Evolutionary conservation across 768 basidiomycete genomes (phyloP), one percentile per base, ranked within the genome.

Genomic region (Porphyrellus cyaneotinctus): DNA sequence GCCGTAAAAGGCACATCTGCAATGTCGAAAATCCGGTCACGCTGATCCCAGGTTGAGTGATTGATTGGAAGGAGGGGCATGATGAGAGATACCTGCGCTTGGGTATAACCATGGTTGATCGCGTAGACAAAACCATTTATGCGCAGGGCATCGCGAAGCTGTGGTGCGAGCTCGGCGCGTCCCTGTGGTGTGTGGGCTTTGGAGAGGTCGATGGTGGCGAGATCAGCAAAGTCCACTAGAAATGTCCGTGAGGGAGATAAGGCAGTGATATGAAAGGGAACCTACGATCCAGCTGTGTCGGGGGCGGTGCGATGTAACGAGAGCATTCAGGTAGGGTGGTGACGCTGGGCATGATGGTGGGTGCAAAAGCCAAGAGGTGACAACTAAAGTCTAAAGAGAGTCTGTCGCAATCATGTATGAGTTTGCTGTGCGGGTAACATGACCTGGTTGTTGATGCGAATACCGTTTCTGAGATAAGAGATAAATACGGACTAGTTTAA

Each of bases 141-240:
- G 44, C 63, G 65, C 68, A 83, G 74, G 15, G 81, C 80, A 44
- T 78, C 71, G 10, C 72, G 64, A 9, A 78, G 72, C 55, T 78
- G 70, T 7, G 61, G 44, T 1, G 75, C 74, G 2, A 83, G 69
- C 28, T 64, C 67, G 0, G 63, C 59, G 2, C 76, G 72, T 7
- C 73, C 79, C 54, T 79, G 72, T 1, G 65, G 61, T 6, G 74
- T 76, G 8, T 52, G 43, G 0, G 67, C 72, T 36, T 74, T 69
- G 2, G 80, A 72, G 14, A 84, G 60, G 56, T 84, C 80, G 43
- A 84, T 75, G 49, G 78, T 68, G 0, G 77, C 69, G 6, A 85
- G 72, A 44, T 82, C 77, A 13, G 80, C 82, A 53, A 70, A 75
- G 17, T 74, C 71, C 54, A 75, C 75, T 77, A 39, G 24, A 43